phyloP scores from a whole-genome alignment of 1,284 basidiomycete species.

The Exobasidium rhododendri region DNA sequence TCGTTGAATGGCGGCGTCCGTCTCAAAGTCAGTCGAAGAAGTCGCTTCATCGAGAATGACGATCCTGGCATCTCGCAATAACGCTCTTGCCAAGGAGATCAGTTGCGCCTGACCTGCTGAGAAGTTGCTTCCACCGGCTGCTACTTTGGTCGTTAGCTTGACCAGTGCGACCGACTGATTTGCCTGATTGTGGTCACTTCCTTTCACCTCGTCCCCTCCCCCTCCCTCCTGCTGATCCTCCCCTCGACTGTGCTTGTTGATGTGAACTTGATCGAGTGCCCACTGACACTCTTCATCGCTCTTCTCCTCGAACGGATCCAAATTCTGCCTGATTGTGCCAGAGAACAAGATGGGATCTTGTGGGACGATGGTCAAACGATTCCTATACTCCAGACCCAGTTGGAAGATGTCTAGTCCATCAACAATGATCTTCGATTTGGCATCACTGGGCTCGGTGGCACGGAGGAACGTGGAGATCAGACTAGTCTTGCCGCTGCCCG shows the following conservation, averaged over 20 bases:
- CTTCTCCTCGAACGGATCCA: constrained; percentile 40
- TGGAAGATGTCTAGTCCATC: constrained; percentile 44
- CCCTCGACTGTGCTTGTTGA: neutral
- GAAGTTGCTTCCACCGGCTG: constrained; percentile 59
- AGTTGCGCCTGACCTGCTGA: constrained; percentile 76
- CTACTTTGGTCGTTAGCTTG: constrained; percentile 58
- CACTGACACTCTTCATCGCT: constrained; percentile 31
- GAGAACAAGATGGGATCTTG: constrained; percentile 30
- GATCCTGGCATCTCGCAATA: constrained; percentile 71
- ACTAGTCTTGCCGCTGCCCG: constrained; percentile 57
- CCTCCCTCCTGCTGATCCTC: neutral
- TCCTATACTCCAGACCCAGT: constrained; percentile 47
- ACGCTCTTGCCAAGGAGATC: constrained; percentile 70
- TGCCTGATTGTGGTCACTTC: neutral
- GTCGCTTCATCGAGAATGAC: constrained; percentile 80
- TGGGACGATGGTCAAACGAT: neutral
- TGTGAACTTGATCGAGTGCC: constrained; percentile 20
- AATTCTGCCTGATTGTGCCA: constrained; percentile 36
- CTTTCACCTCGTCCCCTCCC: neutral
- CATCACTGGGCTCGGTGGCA: constrained; percentile 26
- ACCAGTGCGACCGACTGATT: neutral
- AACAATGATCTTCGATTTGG: constrained; percentile 34
- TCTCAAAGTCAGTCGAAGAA: constrained; percentile 46
- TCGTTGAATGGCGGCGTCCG: constrained; percentile 28
- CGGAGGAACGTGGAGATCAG: constrained; percentile 26